Base-by-base conservation (phyloP, 2,329 filamentous ascomycete species). In the Aspergillus novoparasiticus region DNA sequence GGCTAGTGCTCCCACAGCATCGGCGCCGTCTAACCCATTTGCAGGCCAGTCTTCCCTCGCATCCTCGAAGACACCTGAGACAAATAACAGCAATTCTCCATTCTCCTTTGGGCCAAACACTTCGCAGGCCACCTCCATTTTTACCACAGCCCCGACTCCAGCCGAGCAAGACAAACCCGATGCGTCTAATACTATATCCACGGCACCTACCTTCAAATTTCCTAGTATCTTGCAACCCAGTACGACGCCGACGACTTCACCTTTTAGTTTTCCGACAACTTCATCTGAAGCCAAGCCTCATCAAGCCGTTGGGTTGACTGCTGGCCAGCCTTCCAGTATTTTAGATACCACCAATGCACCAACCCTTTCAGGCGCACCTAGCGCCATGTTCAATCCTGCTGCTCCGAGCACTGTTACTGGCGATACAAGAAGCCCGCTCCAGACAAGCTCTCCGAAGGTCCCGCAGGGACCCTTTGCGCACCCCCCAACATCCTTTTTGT, bases 271-370 rank as follows among this genome's bases (percentile, higher is more conserved):
- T 28, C 16, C 57, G n/a, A 57, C 48, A 45, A 14, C 58, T 5
- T 51, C 32, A 21, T 12, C 60, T 30, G 14, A 28, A 30, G 14
- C 30, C 12, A 60, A 56, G 12, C 32, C 62, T n/a, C 57, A 63
- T 30, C 51, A 67, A 39, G 30, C 48, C 39, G n/a, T 59, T 46
- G 54, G 9, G 5, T 32, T 51, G 16, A 61, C 67, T 65, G 53
- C 64, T 57, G 56, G 60, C 16, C 62, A 69, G 54, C 54, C 69
- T n/a, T 50, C 64, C 39, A 66, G 64, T 56, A 45, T 67, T 26
- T 69, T 66, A 23, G 46, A 62, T 36, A 54, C 58, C 16, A 41
- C 28, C 26, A 69, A 69, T 59, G 12, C 59, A 23, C 45, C 63
- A 11, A 30, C 50, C 6, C 39, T 58, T 21, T 45, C 60, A 4